phyloP scores from a whole-genome alignment of 1,284 basidiomycete species.

The Malassezia pachydermatis region DNA sequence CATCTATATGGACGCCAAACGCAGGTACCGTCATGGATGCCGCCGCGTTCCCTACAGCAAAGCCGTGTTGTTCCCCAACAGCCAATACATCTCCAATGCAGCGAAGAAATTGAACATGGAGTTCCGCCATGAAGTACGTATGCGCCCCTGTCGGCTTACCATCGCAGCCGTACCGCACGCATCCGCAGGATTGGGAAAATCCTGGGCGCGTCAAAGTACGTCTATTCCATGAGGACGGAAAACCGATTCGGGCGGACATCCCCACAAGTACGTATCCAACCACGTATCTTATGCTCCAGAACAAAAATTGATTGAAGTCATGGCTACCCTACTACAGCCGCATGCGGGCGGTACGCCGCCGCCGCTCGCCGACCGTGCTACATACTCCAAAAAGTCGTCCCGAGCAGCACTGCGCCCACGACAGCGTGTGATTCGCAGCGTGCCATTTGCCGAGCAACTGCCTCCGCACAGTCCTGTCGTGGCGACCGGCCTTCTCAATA shows the following conservation, averaged over 20 bases:
- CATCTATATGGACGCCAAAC: constrained; percentile 91
- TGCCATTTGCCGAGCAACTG: constrained; percentile 24
- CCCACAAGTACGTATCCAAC: constrained; percentile 50
- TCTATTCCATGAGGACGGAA: constrained; percentile 72
- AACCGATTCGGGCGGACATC: constrained; percentile 61
- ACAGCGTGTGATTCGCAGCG: constrained; percentile 22
- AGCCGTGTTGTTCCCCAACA: constrained; percentile 85
- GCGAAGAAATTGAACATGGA: constrained; percentile 65
- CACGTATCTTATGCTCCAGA: constrained; percentile 52
- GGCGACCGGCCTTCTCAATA: constrained; percentile 37
- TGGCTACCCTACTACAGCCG: constrained; percentile 31
- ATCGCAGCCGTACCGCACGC: constrained; percentile 59
- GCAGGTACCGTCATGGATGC: constrained; percentile 68
- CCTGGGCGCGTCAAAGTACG: constrained; percentile 63
- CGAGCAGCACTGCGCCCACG: constrained; percentile 20
- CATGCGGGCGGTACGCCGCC: constrained; percentile 35
- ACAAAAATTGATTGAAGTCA: constrained; percentile 58
- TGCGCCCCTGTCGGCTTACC: constrained; percentile 11
- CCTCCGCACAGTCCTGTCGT: constrained; percentile 40
- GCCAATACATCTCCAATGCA: constrained; percentile 79
- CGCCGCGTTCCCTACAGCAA: constrained; percentile 69
- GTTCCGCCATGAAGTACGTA: constrained; percentile 74
- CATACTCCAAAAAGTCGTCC: constrained; percentile 3
- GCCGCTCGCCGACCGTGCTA: constrained; percentile 21
- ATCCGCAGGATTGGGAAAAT: constrained; percentile 94